These are phyloP conservation scores for Wakefieldia striispora DNA, from an alignment of 768 basidiomycete species.

Conservation along the genomic window DNA sequence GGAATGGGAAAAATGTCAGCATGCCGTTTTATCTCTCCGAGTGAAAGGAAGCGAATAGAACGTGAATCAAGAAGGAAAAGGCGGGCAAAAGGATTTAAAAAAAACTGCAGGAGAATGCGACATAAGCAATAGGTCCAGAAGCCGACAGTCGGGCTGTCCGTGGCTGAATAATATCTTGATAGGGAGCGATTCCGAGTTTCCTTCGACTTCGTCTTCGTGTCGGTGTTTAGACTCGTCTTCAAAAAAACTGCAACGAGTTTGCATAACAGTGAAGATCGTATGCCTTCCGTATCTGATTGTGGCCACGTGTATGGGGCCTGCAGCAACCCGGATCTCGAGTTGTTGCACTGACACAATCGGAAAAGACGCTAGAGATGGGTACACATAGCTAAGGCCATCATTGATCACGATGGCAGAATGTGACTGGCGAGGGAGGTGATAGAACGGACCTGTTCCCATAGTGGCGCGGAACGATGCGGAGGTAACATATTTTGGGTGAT, in stretches of 20 bases:
- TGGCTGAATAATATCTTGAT: background rate
- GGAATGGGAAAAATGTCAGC: constrained; percentile 6
- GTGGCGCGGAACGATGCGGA: background rate
- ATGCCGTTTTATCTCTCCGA: background rate
- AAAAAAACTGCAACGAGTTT: background rate
- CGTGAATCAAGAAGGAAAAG: background rate
- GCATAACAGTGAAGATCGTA: background rate
- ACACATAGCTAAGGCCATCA: background rate
- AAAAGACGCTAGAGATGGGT: background rate
- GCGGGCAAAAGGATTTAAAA: background rate
- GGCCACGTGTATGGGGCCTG: no score
- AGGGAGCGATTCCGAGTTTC: background rate
- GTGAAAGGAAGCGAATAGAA: background rate
- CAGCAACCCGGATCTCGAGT: no score
- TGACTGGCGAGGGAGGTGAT: background rate
- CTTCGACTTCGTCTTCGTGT: no score
- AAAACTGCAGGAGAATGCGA: background rate
- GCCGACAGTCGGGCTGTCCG: background rate
- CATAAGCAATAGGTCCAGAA: background rate
- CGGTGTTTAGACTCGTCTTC: background rate
- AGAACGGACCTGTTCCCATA: constrained; percentile 6
- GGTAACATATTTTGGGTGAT: background rate
- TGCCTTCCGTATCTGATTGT: no score
- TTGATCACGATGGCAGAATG: background rate
- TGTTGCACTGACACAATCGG: no score